Conservation (phyloP, 192 early-diverging fungal genomes). For the Entomortierella chlamydospora region DNA sequence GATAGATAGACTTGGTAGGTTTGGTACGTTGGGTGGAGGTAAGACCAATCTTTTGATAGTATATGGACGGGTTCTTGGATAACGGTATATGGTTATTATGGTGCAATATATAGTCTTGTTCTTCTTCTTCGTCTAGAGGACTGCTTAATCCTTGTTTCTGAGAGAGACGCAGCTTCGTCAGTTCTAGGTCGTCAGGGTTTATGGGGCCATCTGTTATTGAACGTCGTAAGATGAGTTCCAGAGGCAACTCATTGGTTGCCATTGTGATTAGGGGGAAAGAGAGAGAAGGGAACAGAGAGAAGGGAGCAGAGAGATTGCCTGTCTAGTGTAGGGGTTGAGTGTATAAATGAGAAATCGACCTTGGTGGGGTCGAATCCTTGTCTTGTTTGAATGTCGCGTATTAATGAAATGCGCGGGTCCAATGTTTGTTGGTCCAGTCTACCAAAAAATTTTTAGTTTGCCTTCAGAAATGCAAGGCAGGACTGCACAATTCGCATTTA, state of each 20-base stretch:
- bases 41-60: constrained; percentile 39
- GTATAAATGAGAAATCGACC: no score
- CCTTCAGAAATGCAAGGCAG: no score
- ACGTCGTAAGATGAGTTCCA: constrained; percentile 18
- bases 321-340: no score
- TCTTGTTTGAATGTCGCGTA: no score
- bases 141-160: not conserved
- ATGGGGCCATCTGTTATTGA: constrained; percentile 22
- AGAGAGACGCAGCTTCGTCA: not conserved
- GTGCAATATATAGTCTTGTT: not conserved
- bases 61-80: constrained; percentile 24
- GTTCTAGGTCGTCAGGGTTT: constrained; percentile 15
- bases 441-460: no score
- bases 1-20: not conserved
- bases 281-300: not conserved
- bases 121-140: not conserved
- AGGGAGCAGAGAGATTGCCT: not conserved
- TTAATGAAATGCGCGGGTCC: no score
- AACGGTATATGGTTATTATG: constrained; percentile 5
- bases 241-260: constrained; percentile 13
- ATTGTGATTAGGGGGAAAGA: constrained; percentile 2
- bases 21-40: constrained; percentile 8
- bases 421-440: no score
- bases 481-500: not conserved
- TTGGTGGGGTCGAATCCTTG: no score